Evolutionary conservation across 225 moss, liverwort and hornwort species (phyloP).

Genomic region (Marchantia paleacea): DNA sequence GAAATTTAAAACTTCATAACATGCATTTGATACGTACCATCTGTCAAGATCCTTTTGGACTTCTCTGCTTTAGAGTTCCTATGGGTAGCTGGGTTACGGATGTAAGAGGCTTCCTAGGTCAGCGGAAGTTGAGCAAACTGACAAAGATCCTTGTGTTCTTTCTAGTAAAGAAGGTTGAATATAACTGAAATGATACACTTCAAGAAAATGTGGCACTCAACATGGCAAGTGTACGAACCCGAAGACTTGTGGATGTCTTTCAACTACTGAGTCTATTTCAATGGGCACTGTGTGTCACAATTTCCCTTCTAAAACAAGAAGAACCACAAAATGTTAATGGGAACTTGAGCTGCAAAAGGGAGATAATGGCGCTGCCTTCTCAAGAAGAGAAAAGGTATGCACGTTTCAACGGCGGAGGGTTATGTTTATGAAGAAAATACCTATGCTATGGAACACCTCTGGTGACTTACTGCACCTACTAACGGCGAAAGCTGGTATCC

Average conservation of each 20-base stretch:
- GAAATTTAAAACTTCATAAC: not conserved
- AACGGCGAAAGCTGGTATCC: no score
- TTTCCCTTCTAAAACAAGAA: constrained; percentile 29
- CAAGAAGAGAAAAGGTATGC: constrained; percentile 34
- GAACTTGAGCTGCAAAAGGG: constrained; percentile 39
- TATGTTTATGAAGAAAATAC: not conserved
- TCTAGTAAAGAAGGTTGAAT: no score
- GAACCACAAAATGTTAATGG: constrained; percentile 35
- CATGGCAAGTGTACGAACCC: not conserved
- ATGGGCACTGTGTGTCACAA: constrained; percentile 6
- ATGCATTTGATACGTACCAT: not conserved
- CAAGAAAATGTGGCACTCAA: no score
- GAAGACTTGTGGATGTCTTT: not conserved
- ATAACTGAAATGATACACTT: no score
- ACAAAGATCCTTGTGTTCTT: not conserved
- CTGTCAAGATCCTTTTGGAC: not conserved
- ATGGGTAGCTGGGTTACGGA: no score
- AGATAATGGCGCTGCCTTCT: constrained; percentile 29
- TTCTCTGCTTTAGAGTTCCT: not conserved
- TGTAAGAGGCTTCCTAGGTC: not conserved
- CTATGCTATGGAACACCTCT: no score
- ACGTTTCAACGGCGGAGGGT: not conserved
- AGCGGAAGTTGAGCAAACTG: not conserved
- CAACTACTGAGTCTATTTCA: constrained; percentile 11
- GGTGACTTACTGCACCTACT: no score